phyloP scores from a whole-genome alignment of 257 asterid genomes.

The Solanum pimpinellifolium region DNA sequence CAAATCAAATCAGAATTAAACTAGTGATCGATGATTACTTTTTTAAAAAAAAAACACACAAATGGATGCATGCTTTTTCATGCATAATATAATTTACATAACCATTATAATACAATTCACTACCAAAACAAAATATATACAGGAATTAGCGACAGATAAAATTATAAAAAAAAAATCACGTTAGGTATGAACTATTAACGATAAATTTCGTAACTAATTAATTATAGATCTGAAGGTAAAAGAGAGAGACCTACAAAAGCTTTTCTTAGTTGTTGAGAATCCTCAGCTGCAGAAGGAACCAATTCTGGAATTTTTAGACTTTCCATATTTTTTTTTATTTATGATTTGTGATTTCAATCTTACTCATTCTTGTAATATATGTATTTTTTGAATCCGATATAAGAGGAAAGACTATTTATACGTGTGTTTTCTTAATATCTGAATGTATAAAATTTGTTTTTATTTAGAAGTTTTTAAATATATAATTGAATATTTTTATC shows the following conservation, averaged over 20 bases:
- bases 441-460: neutral
- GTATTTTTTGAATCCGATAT: neutral
- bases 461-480: neutral
- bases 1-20: neutral
- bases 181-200: neutral
- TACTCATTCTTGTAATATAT: neutral
- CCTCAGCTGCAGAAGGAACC: conserved; percentile 64
- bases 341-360: neutral
- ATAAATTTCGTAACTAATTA: neutral
- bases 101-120: neutral
- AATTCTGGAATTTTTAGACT: conserved; percentile 52
- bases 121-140: neutral
- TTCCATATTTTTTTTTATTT: conserved; percentile 27
- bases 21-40: neutral
- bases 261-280: conserved; percentile 55
- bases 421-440: neutral
- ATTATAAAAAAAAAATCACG: neutral
- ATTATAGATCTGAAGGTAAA: neutral
- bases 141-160: neutral
- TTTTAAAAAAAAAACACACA: neutral
- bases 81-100: neutral
- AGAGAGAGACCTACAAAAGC: conserved; percentile 54
- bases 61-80: neutral
- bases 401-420: neutral
- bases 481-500: neutral